A percentile compares a stretch with the other conserved stretches of the same genome.
Conservation (phyloP, 1,139 yeast genomes). For the Suhomyces wounanorum region DNA sequence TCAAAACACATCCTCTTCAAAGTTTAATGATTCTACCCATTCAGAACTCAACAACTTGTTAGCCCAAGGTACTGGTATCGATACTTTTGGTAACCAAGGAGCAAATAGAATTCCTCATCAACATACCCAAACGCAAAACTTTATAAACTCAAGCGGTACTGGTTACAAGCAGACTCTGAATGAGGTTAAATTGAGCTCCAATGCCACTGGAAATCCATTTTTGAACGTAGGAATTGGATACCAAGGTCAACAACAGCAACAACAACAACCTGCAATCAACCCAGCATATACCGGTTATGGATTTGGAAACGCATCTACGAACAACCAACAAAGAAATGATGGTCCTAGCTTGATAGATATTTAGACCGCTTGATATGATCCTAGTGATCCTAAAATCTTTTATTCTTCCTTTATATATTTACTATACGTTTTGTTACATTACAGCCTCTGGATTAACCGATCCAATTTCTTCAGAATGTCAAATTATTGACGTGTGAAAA, state of each 20-base stretch:
- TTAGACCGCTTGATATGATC: conserved; percentile 17
- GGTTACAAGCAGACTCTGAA: conserved; percentile 61
- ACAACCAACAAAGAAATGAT: conserved; percentile 35
- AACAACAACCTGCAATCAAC: conserved; percentile 24
- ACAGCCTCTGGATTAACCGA: neutral
- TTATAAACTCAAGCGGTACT: conserved; percentile 85
- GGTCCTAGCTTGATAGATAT: conserved; percentile 55
- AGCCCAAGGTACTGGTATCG: conserved; percentile 88
- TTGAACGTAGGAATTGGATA: conserved; percentile 74
- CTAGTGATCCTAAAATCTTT: conserved; percentile 10
- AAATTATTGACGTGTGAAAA: neutral
- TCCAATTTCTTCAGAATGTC: neutral
- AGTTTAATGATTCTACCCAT: conserved; percentile 56
- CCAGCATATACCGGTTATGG: conserved; percentile 85
- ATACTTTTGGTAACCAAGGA: conserved; percentile 95
- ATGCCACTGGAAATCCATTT: conserved; percentile 71
- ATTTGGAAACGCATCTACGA: conserved; percentile 69
- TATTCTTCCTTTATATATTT: conserved; percentile 4
- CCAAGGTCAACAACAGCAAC: conserved; percentile 50
- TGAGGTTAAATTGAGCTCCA: conserved; percentile 41
- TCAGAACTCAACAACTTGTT: conserved; percentile 72
- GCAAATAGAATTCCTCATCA: conserved; percentile 89
- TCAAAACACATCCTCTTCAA: conserved; percentile 40
- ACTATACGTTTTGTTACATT: neutral
- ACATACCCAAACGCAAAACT: conserved; percentile 78